Conservation (phyloP, 2,329 filamentous ascomycete species). For the Fusarium torulosum region DNA sequence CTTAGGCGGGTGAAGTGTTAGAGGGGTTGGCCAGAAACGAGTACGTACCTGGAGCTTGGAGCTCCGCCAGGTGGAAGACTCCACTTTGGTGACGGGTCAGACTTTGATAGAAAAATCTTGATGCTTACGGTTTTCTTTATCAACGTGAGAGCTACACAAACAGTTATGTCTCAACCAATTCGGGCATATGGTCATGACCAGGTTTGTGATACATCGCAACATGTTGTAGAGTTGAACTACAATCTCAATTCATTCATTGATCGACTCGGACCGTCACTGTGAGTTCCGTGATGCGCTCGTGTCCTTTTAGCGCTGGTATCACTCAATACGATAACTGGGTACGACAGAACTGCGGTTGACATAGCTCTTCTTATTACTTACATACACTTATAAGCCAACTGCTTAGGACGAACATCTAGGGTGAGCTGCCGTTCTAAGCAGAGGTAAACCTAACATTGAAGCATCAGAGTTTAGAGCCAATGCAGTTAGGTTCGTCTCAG, state of each 20-base stretch:
- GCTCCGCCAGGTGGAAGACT: conserved; percentile 14
- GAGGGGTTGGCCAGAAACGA: conserved; percentile 33
- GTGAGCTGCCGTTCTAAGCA: background rate
- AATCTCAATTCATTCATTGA: background rate
- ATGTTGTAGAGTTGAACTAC: background rate
- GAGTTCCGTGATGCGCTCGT: background rate
- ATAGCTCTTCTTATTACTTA: background rate
- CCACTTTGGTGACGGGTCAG: conserved; percentile 23
- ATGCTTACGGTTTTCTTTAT: background rate
- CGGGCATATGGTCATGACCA: no score
- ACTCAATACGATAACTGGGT: no score
- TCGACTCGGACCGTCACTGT: background rate
- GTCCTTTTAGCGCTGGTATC: background rate
- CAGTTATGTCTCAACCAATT: background rate
- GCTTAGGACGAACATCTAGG: background rate
- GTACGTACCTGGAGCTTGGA: conserved; percentile 31
- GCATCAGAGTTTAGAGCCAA: background rate
- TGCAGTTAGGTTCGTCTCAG: conserved; percentile 11
- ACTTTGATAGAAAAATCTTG: conserved; percentile 3
- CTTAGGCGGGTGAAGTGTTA: conserved; percentile 28
- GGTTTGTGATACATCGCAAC: background rate
- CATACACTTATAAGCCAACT: background rate
- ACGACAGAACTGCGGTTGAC: no score
- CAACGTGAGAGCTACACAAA: background rate
- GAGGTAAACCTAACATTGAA: background rate